A percentile compares a stretch with the other conserved stretches of the same genome.
phyloP scores from a whole-genome alignment of 495 filamentous ascomycete species.

The Oidiodendron maius region DNA sequence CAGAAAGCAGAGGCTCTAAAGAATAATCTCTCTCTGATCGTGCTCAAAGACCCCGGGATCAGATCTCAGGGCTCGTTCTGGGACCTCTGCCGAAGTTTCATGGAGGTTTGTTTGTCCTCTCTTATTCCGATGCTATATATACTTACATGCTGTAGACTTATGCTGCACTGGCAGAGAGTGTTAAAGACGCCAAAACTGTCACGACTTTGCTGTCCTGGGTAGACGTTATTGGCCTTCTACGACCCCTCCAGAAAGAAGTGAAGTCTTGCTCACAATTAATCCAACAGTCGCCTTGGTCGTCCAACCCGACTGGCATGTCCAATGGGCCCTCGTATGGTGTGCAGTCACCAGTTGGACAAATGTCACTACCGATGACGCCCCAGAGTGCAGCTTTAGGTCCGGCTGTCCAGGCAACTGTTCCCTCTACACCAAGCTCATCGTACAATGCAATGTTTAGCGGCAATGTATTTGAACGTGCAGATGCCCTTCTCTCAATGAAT shows the following conservation, averaged over 20 bases:
- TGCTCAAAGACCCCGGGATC: constrained; percentile 73
- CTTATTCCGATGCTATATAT: background rate
- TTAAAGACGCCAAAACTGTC: constrained; percentile 61
- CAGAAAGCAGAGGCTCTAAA: constrained; percentile 64
- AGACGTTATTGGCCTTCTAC: constrained; percentile 64
- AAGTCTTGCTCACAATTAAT: constrained; percentile 71
- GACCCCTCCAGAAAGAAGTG: constrained; percentile 68
- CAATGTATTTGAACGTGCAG: constrained; percentile 69
- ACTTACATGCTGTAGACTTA: constrained; percentile 46
- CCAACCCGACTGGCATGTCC: constrained; percentile 25
- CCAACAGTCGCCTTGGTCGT: constrained; percentile 67
- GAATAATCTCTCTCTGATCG: constrained; percentile 66
- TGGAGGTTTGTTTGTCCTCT: constrained; percentile 36
- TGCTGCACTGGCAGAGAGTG: constrained; percentile 62
- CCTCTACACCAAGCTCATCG: constrained; percentile 60
- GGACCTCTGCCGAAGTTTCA: constrained; percentile 71
- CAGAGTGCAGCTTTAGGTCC: constrained; percentile 82
- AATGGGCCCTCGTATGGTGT: constrained; percentile 14
- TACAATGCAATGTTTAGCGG: constrained; percentile 62
- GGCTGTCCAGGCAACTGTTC: constrained; percentile 83
- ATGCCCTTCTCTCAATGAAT: constrained; percentile 57
- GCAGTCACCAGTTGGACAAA: constrained; percentile 24
- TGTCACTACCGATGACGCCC: constrained; percentile 53
- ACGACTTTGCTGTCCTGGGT: constrained; percentile 49
- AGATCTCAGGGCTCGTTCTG: constrained; percentile 76